Evolutionary conservation across 257 asterid species (phyloP), one percentile per base, ranked within the genome.

Genomic region (Solanum peruvianum): DNA sequence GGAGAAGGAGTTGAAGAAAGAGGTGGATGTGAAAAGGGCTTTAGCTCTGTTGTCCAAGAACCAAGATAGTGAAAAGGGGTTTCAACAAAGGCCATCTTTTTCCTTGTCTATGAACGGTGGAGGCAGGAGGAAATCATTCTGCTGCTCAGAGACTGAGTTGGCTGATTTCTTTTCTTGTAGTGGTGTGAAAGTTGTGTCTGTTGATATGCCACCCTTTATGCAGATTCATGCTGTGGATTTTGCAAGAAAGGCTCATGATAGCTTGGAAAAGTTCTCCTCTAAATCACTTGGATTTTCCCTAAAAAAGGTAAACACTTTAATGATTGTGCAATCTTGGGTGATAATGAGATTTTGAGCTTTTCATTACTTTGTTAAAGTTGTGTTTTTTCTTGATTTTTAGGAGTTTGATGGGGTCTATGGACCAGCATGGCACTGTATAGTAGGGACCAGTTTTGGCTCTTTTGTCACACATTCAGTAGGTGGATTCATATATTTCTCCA

Each of bases 151-250:
- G 49, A 86, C 87, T 80, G 99, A 96, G 91, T 25, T 96, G 83
- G 93, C 95, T 16, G 98, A 94, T 52, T 94, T 96, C 93, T 89
- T 96, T 33, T 90, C 94, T 11, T 92, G 93, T 84, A 91, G 84
- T 58, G 97, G 98, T 76, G 99, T 93, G 58, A 96, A 92, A 87
- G 93, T 95, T 83, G 98, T 95, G 83, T 96, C 99, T 21, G 99
- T 95, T 29, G 99, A 96, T 88, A 96, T 96, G 99, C 97, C 98
- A 5, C 98, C 99, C 7, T 95, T 91, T 89, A 94, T 96, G 99
- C 98, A 95, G 92, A 92, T 95, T 89, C 99, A 96, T 87, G 99
- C 96, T 73, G 98, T 96, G 13, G 94, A 94, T 91, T 95, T 93
- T 91, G 98, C 98, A 15, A 93, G 99, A 90, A 96, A 94, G 86